Evolutionary conservation across 2,329 filamentous ascomycete species (phyloP).

Genomic region (Penicillium sp.): DNA sequence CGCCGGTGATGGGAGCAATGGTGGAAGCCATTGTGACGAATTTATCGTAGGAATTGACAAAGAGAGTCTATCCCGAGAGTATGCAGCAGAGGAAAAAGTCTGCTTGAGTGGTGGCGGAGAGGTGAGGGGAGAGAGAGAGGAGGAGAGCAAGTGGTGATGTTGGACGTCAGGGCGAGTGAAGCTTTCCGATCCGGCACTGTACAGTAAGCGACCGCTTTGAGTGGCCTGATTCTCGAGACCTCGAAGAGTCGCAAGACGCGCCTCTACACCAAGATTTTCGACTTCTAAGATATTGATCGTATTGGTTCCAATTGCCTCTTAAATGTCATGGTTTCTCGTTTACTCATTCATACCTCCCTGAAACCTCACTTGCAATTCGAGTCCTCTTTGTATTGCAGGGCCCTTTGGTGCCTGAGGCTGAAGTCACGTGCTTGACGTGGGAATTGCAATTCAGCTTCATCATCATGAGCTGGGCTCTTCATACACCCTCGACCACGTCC

Average conservation of each 20-base stretch:
- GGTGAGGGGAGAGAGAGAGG: slow-evolving; percentile 27
- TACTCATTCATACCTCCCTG: background rate
- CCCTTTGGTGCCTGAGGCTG: slow-evolving; percentile 22
- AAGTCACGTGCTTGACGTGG: slow-evolving; percentile 31
- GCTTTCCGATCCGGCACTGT: slow-evolving; percentile 41
- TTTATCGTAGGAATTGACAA: slow-evolving; percentile 10
- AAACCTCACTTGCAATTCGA: background rate
- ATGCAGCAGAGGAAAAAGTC: slow-evolving; percentile 28
- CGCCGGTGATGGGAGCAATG: slow-evolving; percentile 54
- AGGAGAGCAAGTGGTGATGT: slow-evolving; percentile 33
- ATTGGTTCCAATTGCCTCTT: background rate
- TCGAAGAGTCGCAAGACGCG: background rate
- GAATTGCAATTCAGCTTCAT: slow-evolving; percentile 23
- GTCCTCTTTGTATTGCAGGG: background rate
- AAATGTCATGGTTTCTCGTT: background rate
- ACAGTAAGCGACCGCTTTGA: slow-evolving; percentile 40
- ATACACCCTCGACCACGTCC: slow-evolving; percentile 20
- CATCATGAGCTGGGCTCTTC: slow-evolving; percentile 13
- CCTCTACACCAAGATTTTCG: background rate
- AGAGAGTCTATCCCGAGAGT: slow-evolving; percentile 22
- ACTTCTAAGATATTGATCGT: background rate
- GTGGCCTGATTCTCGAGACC: slow-evolving; percentile 35
- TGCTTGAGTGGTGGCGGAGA: slow-evolving; percentile 30
- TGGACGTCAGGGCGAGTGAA: slow-evolving; percentile 36
- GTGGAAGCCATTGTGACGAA: slow-evolving; percentile 45